Evolutionary conservation across 352 stramenopile genomes (phyloP), one percentile per base, ranked within the genome.

Genomic region (Aphanomyces euteiches): DNA sequence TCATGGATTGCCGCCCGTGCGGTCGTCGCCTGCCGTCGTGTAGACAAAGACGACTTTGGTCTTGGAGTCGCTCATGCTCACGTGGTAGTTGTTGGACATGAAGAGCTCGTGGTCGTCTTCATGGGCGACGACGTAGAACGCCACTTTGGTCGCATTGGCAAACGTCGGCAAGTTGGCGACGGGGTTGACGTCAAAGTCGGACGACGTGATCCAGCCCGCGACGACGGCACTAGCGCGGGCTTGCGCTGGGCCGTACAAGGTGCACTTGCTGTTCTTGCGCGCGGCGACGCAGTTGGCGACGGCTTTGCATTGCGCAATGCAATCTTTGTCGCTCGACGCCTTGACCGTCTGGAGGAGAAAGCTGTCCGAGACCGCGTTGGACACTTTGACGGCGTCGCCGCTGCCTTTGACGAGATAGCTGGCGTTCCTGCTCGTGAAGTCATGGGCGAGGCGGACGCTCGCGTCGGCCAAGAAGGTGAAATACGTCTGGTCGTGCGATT

Each of bases 101-200:
- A 69, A 69, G 12, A 69, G 50, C 28, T 69, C 63, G n/a, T 69
- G 63, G 50, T 69, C 63, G 50, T 69, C 63, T 59, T 69, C 43
- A 21, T 69, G 63, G 13, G 63, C 63, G 4, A 47, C 59, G 12
- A 12, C 3, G 63, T 61, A 69, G 43, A 69, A 59, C 15, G 56
- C 43, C 21, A 47, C 63, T 37, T 50, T 47, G 2, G 41, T 60
- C 41, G 8, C 34, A 21, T 41, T 58, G 12, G 5, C 17, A 19
- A 60, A 58, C 47, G 45, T 40, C 63, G 50, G 47, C 3, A 43
- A 59, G n/a, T 43, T 60, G 0, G 50, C 10, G 34, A n/a, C 38
- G 45, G 3, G 15, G 37, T 34, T n/a, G 50, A 7, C 63, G 50
- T 7, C 21, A 50, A 34, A 36, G 50, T 34, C 15, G 21, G 28